phyloP scores from a whole-genome alignment of 2,329 filamentous ascomycete species.

The Magnaporthiopsis poae region DNA sequence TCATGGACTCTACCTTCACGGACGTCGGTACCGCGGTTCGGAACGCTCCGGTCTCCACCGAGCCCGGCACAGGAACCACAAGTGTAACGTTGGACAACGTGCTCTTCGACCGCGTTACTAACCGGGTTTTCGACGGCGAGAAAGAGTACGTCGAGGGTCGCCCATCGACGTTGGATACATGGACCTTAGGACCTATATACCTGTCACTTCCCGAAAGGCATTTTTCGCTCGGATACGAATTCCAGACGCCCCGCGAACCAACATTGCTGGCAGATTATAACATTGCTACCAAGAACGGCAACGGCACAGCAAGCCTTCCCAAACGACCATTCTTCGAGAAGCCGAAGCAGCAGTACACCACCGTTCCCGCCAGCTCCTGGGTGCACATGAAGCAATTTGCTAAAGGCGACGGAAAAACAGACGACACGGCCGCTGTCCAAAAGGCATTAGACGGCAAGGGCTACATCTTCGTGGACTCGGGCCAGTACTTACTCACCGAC shows the following conservation, averaged over 20 bases:
- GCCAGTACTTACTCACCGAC: conserved; percentile 29
- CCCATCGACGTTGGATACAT: conserved; percentile 52
- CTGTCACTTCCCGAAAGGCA: not conserved
- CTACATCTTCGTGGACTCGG: conserved; percentile 13
- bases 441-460: conserved; percentile 2
- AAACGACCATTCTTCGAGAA: conserved; percentile 19
- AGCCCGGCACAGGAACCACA: conserved; percentile 2
- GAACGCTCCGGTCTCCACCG: not conserved
- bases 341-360: conserved; percentile 46
- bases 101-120: not conserved
- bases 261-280: not conserved
- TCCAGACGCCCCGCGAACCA: conserved; percentile 3
- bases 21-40: conserved; percentile 5
- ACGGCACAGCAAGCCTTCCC: not conserved
- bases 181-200: conserved; percentile 4
- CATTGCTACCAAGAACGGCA: not conserved
- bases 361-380: conserved; percentile 39
- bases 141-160: conserved; percentile 98
- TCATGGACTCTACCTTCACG: conserved; percentile 34
- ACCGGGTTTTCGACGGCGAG: conserved; percentile 73
- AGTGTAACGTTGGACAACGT: conserved; percentile 8
- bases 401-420: conserved; percentile 41
- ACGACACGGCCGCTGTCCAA: conserved; percentile 44
- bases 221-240: conserved; percentile 5
- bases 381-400: conserved; percentile 49